A percentile compares a stretch with the other conserved stretches of the same genome.
phyloP scores from a whole-genome alignment of 345 rosid species.

The Arabidopsis arenosa region DNA sequence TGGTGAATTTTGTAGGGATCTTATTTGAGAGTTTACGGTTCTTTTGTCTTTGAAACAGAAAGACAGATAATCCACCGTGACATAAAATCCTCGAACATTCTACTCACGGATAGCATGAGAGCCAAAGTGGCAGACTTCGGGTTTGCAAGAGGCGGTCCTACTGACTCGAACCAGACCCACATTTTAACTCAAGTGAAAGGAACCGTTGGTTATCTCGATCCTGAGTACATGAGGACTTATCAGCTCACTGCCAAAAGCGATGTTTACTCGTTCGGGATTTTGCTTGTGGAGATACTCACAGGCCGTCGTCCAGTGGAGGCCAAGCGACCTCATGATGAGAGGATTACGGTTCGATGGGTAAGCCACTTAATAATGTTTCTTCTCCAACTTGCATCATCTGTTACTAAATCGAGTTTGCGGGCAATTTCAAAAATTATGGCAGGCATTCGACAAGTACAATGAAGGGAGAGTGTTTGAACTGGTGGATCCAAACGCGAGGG shows the following conservation, averaged over 20 bases:
- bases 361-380: constrained; percentile 42
- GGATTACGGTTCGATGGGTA: constrained; percentile 92
- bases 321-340: constrained; percentile 63
- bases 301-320: constrained; percentile 93
- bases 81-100: constrained; percentile 93
- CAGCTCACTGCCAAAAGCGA: constrained; percentile 94
- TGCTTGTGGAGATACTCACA: constrained; percentile 83
- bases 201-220: constrained; percentile 95
- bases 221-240: constrained; percentile 93
- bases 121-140: constrained; percentile 98
- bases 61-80: constrained; percentile 95
- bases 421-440: constrained; percentile 23
- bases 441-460: constrained; percentile 76
- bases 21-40: not conserved
- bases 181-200: constrained; percentile 92
- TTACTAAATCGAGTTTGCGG: not conserved
- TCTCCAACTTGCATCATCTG: constrained; percentile 13
- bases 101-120: constrained; percentile 88
- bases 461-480: constrained; percentile 62
- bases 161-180: constrained; percentile 71
- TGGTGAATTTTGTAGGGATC: not conserved
- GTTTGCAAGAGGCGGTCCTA: constrained; percentile 79
- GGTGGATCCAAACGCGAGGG: constrained; percentile 73
- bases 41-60: constrained; percentile 53
- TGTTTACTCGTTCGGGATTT: constrained; percentile 88